Percentiles rank a stretch among this genome's conserved stretches.
phyloP scores from a whole-genome alignment of 148 eudicot genomes.

The Euryodendron excelsum region DNA sequence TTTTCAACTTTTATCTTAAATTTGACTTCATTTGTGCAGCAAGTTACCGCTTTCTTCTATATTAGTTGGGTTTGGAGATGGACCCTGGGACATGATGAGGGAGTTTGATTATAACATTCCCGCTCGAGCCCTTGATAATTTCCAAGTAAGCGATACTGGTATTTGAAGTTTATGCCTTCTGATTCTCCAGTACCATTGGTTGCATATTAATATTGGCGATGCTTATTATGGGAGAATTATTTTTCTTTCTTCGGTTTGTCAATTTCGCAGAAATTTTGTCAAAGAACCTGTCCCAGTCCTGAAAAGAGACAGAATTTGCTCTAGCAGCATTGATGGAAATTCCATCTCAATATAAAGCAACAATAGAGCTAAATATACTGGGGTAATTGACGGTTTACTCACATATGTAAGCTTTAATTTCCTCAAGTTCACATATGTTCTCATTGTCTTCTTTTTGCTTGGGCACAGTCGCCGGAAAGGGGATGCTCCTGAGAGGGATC shows the following conservation, averaged over 20 bases:
- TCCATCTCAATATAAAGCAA: conserved; percentile 77
- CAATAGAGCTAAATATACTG: conserved; percentile 58
- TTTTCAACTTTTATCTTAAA: not conserved
- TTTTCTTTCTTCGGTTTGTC: conserved; percentile 55
- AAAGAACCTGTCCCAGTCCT: conserved; percentile 48
- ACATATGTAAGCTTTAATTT: not conserved
- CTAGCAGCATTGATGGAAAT: conserved; percentile 80
- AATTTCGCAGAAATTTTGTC: conserved; percentile 82
- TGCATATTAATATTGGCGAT: not conserved
- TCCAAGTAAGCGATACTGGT: conserved; percentile 49
- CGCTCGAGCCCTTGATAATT: conserved; percentile 77
- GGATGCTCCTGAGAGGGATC: conserved; percentile 43
- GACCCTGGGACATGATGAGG: conserved; percentile 94
- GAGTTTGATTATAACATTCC: conserved; percentile 90
- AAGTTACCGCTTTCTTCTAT: conserved; percentile 77
- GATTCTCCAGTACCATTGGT: not conserved
- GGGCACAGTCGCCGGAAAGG: conserved; percentile 53
- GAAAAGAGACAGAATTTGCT: conserved; percentile 83
- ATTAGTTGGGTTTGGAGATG: conserved; percentile 88
- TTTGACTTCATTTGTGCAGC: conserved; percentile 34
- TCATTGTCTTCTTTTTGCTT: conserved; percentile 8
- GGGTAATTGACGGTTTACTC: conserved; percentile 42
- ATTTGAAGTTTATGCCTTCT: not conserved
- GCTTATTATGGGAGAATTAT: not conserved
- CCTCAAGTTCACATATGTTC: not conserved